Conservation (phyloP, 345 rosid genomes). For the Euphorbia lathyris region DNA sequence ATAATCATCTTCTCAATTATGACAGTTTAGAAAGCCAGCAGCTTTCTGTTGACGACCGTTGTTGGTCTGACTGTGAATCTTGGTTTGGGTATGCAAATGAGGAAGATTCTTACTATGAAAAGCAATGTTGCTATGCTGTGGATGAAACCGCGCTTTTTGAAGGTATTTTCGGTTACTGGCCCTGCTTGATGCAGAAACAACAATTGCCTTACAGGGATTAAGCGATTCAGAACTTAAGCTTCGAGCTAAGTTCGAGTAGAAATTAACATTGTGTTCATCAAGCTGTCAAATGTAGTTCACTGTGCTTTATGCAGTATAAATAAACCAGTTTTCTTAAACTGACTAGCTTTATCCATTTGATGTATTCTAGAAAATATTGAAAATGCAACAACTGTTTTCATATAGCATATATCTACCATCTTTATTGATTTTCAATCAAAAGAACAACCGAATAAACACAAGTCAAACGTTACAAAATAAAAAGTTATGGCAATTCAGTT, state of each 20-base stretch:
- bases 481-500: too few relatives aligned
- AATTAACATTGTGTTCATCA: neutral
- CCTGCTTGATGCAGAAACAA: slow-evolving; percentile 30
- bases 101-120: neutral
- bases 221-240: neutral
- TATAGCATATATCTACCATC: too few relatives aligned
- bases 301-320: neutral
- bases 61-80: slow-evolving; percentile 15
- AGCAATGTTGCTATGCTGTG: slow-evolving; percentile 2
- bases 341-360: neutral
- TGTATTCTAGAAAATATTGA: neutral
- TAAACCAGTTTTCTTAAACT: neutral
- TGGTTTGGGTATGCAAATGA: slow-evolving; percentile 24
- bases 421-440: too few relatives aligned
- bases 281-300: too few relatives aligned
- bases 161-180: slow-evolving; percentile 37
- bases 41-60: slow-evolving; percentile 15
- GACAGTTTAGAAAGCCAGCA: slow-evolving; percentile 20
- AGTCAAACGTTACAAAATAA: too few relatives aligned
- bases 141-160: slow-evolving; percentile 21
- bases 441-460: too few relatives aligned
- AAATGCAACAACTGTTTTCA: neutral
- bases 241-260: neutral
- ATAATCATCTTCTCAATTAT: neutral
- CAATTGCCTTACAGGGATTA: neutral